phyloP scores from a whole-genome alignment of 208 protist genomes.

The Lotmaria passim region DNA sequence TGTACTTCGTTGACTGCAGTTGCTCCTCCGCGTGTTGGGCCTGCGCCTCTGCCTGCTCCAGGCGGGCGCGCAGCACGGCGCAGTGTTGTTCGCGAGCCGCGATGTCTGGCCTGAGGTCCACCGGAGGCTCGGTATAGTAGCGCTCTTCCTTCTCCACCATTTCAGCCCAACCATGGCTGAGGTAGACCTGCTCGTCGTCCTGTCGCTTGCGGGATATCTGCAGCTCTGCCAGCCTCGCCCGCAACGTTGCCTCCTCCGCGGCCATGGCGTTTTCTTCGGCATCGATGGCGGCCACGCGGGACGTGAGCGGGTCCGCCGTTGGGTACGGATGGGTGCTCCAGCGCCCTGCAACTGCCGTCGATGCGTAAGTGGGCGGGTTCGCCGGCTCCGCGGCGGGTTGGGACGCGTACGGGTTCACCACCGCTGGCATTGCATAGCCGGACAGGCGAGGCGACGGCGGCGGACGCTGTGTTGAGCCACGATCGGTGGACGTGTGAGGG shows the following conservation, averaged over 20 bases:
- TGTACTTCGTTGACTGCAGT: slow-evolving; percentile 40
- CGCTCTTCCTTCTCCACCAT: slow-evolving; percentile 77
- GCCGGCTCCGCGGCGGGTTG: slow-evolving; percentile 16
- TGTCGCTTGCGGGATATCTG: slow-evolving; percentile 38
- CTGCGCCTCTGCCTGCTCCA: slow-evolving; percentile 52
- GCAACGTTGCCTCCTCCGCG: slow-evolving; percentile 49
- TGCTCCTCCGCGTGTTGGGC: slow-evolving; percentile 35
- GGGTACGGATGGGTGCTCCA: slow-evolving; percentile 50
- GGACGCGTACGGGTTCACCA: slow-evolving; percentile 41
- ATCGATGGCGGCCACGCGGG: slow-evolving; percentile 46
- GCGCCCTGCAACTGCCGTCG: slow-evolving; percentile 24
- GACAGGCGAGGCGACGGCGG: slow-evolving; percentile 38
- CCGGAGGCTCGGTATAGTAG: slow-evolving; percentile 70
- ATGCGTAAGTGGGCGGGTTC: slow-evolving; percentile 33
- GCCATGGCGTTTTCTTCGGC: slow-evolving; percentile 49
- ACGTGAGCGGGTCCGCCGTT: slow-evolving; percentile 23
- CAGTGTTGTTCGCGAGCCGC: slow-evolving; percentile 57
- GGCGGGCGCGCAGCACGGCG: slow-evolving; percentile 41
- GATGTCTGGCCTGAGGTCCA: slow-evolving; percentile 52
- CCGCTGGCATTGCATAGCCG: slow-evolving; percentile 31
- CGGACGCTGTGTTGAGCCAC: slow-evolving; percentile 16
- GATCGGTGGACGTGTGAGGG: slow-evolving; percentile 16
- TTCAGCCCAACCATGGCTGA: slow-evolving; percentile 67
- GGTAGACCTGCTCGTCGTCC: slow-evolving; percentile 58
- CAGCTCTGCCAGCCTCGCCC: slow-evolving; percentile 51